These are phyloP conservation scores for Xylaria sp. DNA, from an alignment of 2,329 filamentous ascomycete species.

Conservation along the genomic window DNA sequence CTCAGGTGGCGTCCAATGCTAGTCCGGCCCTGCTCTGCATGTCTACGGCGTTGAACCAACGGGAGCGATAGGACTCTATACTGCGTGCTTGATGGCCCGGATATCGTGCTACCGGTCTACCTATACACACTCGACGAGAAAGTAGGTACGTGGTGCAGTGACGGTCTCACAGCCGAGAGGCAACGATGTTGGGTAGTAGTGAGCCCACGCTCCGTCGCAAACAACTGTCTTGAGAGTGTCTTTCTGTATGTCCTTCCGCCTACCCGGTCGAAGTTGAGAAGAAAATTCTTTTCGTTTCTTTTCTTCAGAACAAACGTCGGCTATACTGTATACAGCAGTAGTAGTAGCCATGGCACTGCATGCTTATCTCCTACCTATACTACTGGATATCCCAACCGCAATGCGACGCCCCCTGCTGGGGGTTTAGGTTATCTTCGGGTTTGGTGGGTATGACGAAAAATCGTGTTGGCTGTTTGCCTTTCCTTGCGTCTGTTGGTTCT, in stretches of 20 bases:
- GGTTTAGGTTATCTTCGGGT: background rate
- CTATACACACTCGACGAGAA: constrained; percentile 1
- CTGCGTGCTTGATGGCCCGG: background rate
- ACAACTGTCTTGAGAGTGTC: background rate
- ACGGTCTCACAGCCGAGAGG: constrained; percentile 8
- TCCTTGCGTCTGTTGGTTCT: background rate
- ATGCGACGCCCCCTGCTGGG: constrained; percentile 10
- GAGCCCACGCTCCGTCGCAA: background rate
- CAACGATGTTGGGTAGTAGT: background rate
- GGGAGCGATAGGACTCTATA: background rate
- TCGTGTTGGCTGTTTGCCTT: background rate
- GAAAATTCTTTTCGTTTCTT: background rate
- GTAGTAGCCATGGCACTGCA: constrained; percentile 1
- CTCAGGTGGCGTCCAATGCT: constrained; percentile 26
- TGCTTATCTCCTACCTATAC: constrained; percentile 3
- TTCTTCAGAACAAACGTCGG: constrained; percentile 2
- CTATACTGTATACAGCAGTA: background rate
- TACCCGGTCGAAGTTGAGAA: background rate
- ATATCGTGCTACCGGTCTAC: background rate
- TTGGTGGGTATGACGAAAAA: constrained; percentile 19
- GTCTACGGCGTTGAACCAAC: constrained; percentile 6
- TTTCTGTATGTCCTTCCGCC: background rate
- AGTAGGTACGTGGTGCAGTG: constrained; percentile 1
- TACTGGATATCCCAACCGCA: background rate
- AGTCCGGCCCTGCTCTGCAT: background rate